Evolutionary conservation across 305 asterid genomes (phyloP), one percentile per base, ranked within the genome.

Genomic region (Fraxinus baroniana): DNA sequence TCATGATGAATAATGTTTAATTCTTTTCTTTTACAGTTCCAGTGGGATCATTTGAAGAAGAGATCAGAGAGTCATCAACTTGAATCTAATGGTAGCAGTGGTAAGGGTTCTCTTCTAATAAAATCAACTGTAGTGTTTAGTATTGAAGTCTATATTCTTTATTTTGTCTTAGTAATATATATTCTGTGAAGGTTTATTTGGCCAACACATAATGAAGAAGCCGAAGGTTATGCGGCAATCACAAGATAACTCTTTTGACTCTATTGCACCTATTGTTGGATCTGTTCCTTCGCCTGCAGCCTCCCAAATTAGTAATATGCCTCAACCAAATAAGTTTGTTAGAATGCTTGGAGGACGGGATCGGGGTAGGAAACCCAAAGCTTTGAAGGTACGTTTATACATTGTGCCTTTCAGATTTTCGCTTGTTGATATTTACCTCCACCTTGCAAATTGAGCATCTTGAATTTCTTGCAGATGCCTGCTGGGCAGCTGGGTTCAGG

Each of bases 271-370:
- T 24, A 75, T 81, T 85, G 83, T 84, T 78, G 93, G 90, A 75
- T 84, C 94, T 68, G 85, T 84, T 87, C 92, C 97, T 82, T 92
- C 97, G 57, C 95, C 98, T 18, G 94, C 78, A 81, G 92, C 93
- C 84, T 94, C 98, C 86, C 98, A 94, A 86, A 89, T 92, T 89
- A 92, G 98, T 88, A 92, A 94, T 88, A 92, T 94, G 95, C 84
- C 94, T 81, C 91, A 87, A 87, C 93, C 93, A 79, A 91, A 86
- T 89, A 93, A 91, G 84, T 84, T 93, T 75, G 82, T 89, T 70
- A 94, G 91, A 86, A 84, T 90, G 87, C 87, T 87, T 83, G 92
- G 92, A 84, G 93, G 94, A 26, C 90, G 93, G 52, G 97, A 93
- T 76, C 93, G 94, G 74, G 90, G 88, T 80, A 90, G 97, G 89